Evolutionary conservation across 2,329 filamentous ascomycete genomes (phyloP), one percentile per base, ranked within the genome.

Genomic region (Beauveria varroae): DNA sequence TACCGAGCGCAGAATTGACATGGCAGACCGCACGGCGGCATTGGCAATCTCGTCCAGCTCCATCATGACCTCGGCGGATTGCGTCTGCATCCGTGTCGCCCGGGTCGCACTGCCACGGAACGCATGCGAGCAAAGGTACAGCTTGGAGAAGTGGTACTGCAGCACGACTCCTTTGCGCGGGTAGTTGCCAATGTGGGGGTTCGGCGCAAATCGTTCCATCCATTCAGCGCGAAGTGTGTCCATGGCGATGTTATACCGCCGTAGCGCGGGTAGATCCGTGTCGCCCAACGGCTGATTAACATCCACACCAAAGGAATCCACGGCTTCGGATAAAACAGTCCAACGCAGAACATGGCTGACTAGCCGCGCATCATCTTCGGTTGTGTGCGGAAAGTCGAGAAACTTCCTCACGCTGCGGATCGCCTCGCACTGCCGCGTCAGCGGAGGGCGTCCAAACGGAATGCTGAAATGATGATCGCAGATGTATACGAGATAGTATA

Each of bases 401-500:
- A 73, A 71, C 55, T 71, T 68, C 18, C 68, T 65, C 40, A 68
- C 68, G 28, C 65, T 62, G 9, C 68, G 65, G 12, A 64, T 40
- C 61, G 64, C 18, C 50, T 65, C 28, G 57, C 65, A 46, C 63
- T 63, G 22, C 61, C 67, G 30, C 57, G 71, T 70, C 63, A 70
- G 68, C 0, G 70, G 67, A 14, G 71, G 70, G 2, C 71, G 67
- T 1, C 70, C 69, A 40, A 71, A 72, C 3, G 70, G 69, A 47
- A 72, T 71, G 47, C 69, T 70, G 57, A 72, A 71, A 50, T 73
- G 71, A 40, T 69, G 70, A 20, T 73, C 70, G 62, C 70, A 72
- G 1, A 71, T 67, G 55, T 71, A 72, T 0, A 72, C 67, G 64
- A 71, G 67, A 68, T 86, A 86, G 83, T 83, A 87, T 5, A 87